A percentile compares a stretch with the other conserved stretches of the same genome.
Evolutionary conservation across 2,329 filamentous ascomycete genomes (phyloP).

Genomic region (Talaromyces sp.): DNA sequence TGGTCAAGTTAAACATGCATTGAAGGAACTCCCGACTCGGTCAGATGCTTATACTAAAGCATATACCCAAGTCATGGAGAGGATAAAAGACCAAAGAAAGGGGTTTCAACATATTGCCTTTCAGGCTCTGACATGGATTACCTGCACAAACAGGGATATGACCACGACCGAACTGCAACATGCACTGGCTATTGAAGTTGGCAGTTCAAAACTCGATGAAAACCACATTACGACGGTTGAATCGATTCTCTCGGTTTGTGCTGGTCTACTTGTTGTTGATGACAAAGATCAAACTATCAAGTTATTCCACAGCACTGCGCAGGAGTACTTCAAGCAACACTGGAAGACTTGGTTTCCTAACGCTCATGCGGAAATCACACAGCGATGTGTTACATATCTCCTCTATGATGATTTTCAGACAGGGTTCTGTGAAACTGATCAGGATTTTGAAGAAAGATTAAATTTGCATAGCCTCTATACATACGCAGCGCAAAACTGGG

Average conservation of each 20-base stretch:
- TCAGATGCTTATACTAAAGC: slow-evolving; percentile 11
- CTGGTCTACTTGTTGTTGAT: slow-evolving; percentile 40
- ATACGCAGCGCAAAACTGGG: no score
- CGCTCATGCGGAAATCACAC: slow-evolving; percentile 22
- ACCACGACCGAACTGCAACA: no score
- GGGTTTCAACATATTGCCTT: slow-evolving; percentile 12
- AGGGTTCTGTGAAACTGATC: neutral
- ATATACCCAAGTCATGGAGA: slow-evolving; percentile 19
- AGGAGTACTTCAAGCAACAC: slow-evolving; percentile 39
- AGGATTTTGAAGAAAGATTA: no score
- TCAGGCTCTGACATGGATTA: no score
- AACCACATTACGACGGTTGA: no score
- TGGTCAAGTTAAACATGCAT: slow-evolving; percentile 16
- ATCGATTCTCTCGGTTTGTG: slow-evolving; percentile 6
- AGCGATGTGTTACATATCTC: slow-evolving; percentile 33
- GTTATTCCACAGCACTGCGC: slow-evolving; percentile 43
- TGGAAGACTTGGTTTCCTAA: slow-evolving; percentile 24
- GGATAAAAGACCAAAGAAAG: slow-evolving; percentile 14
- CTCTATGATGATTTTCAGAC: slow-evolving; percentile 24
- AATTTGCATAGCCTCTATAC: no score
- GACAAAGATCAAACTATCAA: slow-evolving; percentile 33
- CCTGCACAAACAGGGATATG: no score
- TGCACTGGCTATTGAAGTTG: no score
- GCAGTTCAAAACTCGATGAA: no score
- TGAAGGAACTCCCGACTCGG: slow-evolving; percentile 14